These are phyloP conservation scores for Pseudocercospora cruenta DNA, from an alignment of 2,329 filamentous ascomycete genomes.

Conservation along the genomic window DNA sequence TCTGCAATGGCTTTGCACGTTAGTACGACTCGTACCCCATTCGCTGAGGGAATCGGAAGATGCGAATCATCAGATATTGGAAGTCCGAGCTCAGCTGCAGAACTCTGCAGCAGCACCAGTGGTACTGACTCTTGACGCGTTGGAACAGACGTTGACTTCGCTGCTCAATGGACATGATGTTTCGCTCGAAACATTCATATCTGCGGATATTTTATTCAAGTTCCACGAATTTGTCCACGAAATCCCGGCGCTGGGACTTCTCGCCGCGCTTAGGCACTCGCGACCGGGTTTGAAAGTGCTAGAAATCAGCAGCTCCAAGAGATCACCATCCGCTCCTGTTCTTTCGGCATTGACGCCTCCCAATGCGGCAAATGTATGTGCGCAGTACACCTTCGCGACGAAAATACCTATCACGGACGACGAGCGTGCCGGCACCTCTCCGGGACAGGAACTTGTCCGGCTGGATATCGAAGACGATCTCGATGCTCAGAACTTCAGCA, in stretches of 20 bases:
- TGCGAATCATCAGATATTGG: not conserved
- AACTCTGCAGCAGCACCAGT: not conserved
- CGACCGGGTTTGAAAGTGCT: constrained; percentile 5
- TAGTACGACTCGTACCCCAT: too few species aligned
- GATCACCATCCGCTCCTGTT: not conserved
- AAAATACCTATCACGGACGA: too few species aligned
- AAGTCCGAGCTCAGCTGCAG: not conserved
- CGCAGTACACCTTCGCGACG: too few species aligned
- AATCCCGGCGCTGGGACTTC: not conserved
- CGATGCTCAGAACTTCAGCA: too few species aligned
- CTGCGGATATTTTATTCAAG: not conserved
- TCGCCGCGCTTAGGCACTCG: not conserved
- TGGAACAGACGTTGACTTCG: not conserved
- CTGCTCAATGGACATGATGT: not conserved
- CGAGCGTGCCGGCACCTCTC: too few species aligned
- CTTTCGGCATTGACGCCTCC: not conserved
- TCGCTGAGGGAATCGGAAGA: not conserved
- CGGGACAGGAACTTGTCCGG: too few species aligned
- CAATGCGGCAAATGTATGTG: too few species aligned
- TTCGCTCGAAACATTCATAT: not conserved
- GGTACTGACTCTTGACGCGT: not conserved
- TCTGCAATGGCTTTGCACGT: too few species aligned
- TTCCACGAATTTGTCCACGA: not conserved
- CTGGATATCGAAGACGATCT: too few species aligned
- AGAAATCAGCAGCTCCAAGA: not conserved